Base-by-base conservation (phyloP, 202 grass and related monocot genomes). In the Saccharum hybrid region DNA sequence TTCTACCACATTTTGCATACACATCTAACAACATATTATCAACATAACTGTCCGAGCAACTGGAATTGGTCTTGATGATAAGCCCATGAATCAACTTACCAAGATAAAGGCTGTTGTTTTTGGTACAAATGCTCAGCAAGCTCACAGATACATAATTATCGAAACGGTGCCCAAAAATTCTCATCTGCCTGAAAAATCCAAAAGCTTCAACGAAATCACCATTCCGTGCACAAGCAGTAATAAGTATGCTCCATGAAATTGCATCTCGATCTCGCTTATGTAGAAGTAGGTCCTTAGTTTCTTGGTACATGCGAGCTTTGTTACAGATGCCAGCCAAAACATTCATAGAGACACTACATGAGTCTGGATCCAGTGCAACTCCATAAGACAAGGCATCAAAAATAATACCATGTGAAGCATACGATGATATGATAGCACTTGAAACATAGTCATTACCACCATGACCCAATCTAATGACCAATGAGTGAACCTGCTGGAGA, bases 1-100 rank as follows among this genome's bases (percentile, higher is more conserved):
- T 82, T 76, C 88, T 91, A 68, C 92, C 95, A 75, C 90, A 97
- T 84, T 97, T 94, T 40, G 86, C 92, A 74, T 97, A 92, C 87
- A 97, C 91, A 86, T 97, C 88, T 46, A 97, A 66, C 81, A 94
- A 78, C 83, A 91, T 45, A 86, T 97, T 94, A 81, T 33, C 36
- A 64, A 88, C 85, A 57, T 75, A 88, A 77, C 86, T 90, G 66
- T 97, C 88, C 10, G 78, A 83, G 84, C 63, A 74, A 14, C 82
- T 69, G 28, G 80, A 91, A 62, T 74, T 74, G 48, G 86, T 94
- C 85, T 94, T 97, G 45, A 91, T 66, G 81, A 90, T 64, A 80
- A 94, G 79, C 6, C 90, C 88, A 68, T 94, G 92, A 82, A 94
- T 71, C 46, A 66, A 82, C 63, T 84, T 91, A 61, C 92, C 92